phyloP scores from a whole-genome alignment of 2,329 filamentous ascomycete genomes.

The Epichloe aotearoae region DNA sequence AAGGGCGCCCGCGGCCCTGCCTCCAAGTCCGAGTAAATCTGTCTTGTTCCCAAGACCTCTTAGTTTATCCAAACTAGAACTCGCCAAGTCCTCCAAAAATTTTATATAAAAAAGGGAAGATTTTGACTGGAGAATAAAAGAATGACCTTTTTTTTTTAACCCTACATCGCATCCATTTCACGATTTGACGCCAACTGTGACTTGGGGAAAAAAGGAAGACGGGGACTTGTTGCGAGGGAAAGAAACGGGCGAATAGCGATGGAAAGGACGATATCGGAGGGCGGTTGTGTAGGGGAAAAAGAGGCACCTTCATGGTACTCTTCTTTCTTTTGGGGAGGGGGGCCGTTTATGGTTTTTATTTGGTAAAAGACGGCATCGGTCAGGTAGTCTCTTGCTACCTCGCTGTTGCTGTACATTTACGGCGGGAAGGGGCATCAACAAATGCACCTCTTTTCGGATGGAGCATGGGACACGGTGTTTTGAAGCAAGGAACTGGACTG shows the following conservation, averaged over 20 bases:
- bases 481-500: too few species aligned
- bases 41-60: neutral
- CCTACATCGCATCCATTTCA: neutral
- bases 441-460: too few species aligned
- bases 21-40: conserved; percentile 11
- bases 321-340: neutral
- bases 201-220: neutral
- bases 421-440: neutral
- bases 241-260: too few species aligned
- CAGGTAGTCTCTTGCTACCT: neutral
- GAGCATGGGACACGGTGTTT: too few species aligned
- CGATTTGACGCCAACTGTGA: conserved; percentile 2
- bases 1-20: conserved; percentile 53
- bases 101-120: conserved; percentile 1
- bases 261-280: too few species aligned
- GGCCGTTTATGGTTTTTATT: neutral
- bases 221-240: too few species aligned
- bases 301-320: too few species aligned
- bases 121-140: neutral
- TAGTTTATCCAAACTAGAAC: conserved; percentile 2
- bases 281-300: too few species aligned
- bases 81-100: conserved; percentile 5
- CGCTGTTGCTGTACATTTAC: neutral
- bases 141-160: neutral
- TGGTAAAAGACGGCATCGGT: neutral